Conservation (phyloP, 345 rosid species). For the Gossypium ekmanianum region DNA sequence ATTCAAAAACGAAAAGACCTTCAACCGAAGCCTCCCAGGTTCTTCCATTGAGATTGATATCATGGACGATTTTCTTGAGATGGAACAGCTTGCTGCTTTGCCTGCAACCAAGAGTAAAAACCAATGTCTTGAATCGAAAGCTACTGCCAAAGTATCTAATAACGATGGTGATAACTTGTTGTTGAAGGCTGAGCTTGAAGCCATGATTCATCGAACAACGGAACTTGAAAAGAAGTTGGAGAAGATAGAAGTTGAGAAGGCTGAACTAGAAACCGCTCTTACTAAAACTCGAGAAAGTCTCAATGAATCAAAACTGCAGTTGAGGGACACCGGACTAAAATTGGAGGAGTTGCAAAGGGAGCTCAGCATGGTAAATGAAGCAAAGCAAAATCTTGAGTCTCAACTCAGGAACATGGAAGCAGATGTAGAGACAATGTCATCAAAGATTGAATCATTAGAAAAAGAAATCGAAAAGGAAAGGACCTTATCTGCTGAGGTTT, state of each 20-base stretch:
- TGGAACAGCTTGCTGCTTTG: conserved; percentile 84
- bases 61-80: conserved; percentile 97
- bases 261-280: conserved; percentile 57
- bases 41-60: conserved; percentile 57
- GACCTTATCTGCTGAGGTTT: conserved; percentile 37
- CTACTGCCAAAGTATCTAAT: conserved; percentile 25
- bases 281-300: conserved; percentile 36
- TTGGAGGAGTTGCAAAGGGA: conserved; percentile 49
- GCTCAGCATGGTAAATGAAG: conserved; percentile 40
- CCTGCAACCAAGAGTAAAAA: conserved; percentile 41
- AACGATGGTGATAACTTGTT: conserved; percentile 31
- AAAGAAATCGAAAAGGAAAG: conserved; percentile 56
- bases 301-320: conserved; percentile 40
- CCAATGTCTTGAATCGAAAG: conserved; percentile 31
- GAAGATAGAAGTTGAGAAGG: conserved; percentile 36
- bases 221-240: conserved; percentile 47
- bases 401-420: conserved; percentile 51
- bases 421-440: conserved; percentile 42
- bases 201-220: conserved; percentile 28
- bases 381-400: conserved; percentile 51
- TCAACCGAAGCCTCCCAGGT: conserved; percentile 29
- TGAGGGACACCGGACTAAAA: conserved; percentile 46
- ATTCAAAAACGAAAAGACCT: conserved; percentile 42
- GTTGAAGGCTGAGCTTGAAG: conserved; percentile 49
- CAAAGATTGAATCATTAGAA: conserved; percentile 50